Percentiles rank a stretch among this genome's conserved stretches.
Evolutionary conservation across 2,329 filamentous ascomycete species (phyloP).

Genomic region (Bipolaris cookei): DNA sequence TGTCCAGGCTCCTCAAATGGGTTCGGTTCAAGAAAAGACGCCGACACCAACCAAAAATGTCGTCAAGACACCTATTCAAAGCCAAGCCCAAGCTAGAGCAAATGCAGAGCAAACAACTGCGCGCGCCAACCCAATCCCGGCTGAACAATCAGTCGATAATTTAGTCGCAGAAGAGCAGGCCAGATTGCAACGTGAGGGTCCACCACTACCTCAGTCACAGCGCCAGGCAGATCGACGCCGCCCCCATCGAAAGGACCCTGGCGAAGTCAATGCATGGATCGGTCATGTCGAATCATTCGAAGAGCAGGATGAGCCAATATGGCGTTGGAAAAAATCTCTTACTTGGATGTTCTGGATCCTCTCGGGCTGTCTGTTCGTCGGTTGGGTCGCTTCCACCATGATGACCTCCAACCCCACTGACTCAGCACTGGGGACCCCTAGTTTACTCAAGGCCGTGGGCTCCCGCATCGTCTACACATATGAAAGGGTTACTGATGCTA

Average conservation of each 20-base stretch:
- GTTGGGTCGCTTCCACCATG: slow-evolving; percentile 4
- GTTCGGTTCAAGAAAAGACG: not conserved
- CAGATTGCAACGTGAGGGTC: slow-evolving; percentile 23
- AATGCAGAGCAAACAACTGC: not conserved
- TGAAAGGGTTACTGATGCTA: slow-evolving; percentile 22
- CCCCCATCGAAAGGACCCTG: slow-evolving; percentile 14
- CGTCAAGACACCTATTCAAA: slow-evolving; percentile 1
- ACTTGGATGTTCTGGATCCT: slow-evolving; percentile 21
- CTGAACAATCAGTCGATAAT: slow-evolving; percentile 21
- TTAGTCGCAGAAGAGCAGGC: slow-evolving; percentile 29
- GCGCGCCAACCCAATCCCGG: slow-evolving; percentile 3
- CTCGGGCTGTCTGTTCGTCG: slow-evolving; percentile 6
- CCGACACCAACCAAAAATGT: slow-evolving; percentile 6
- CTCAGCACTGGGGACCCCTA: slow-evolving; percentile 13
- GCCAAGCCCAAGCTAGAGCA: slow-evolving; percentile 1
- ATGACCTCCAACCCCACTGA: slow-evolving; percentile 8
- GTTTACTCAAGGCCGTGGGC: slow-evolving; percentile 20
- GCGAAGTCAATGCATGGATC: slow-evolving; percentile 28
- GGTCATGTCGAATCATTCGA: slow-evolving; percentile 20
- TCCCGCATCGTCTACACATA: slow-evolving; percentile 25
- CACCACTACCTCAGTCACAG: slow-evolving; percentile 11
- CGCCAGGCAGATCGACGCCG: slow-evolving; percentile 9
- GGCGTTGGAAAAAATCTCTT: slow-evolving; percentile 20
- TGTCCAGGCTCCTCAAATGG: slow-evolving; percentile 1
- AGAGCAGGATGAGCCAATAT: slow-evolving; percentile 24